Evolutionary conservation across 768 basidiomycete genomes (phyloP).

Genomic region (Lactarius hengduanensis): DNA sequence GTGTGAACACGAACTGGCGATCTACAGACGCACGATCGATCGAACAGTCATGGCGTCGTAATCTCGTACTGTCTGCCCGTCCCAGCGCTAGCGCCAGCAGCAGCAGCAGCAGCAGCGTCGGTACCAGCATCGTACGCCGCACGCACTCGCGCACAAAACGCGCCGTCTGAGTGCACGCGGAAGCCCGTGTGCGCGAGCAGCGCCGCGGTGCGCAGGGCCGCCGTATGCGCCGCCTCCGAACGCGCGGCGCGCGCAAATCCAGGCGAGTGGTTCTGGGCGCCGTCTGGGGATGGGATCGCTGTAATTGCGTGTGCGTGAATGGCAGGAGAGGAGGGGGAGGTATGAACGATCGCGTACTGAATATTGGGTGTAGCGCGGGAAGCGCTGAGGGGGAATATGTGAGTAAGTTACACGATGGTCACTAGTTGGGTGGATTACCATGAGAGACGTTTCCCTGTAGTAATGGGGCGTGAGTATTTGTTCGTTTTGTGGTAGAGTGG

Average conservation of each 20-base stretch:
- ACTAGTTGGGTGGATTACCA: slow-evolving; percentile 12
- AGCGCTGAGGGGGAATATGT: slow-evolving; percentile 10
- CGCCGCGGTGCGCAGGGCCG: slow-evolving; percentile 20
- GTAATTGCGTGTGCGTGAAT: not conserved
- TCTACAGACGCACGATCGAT: not conserved
- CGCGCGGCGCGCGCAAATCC: slow-evolving; percentile 26
- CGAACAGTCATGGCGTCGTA: not conserved
- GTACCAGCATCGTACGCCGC: slow-evolving; percentile 18
- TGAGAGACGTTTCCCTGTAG: slow-evolving; percentile 29
- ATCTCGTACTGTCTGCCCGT: not conserved
- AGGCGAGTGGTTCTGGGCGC: slow-evolving; percentile 25
- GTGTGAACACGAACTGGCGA: not conserved
- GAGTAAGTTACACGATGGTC: too few species aligned
- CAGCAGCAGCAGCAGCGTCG: too few species aligned
- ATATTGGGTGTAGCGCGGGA: slow-evolving; percentile 27
- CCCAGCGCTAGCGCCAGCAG: not conserved
- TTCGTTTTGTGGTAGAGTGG: not conserved
- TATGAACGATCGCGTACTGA: slow-evolving; percentile 12
- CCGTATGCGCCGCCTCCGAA: slow-evolving; percentile 22
- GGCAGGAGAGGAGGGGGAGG: too few species aligned
- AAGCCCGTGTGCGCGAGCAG: slow-evolving; percentile 27
- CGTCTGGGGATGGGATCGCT: slow-evolving; percentile 20
- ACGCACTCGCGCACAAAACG: slow-evolving; percentile 23
- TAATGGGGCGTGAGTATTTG: not conserved
- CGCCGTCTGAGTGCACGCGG: slow-evolving; percentile 24